Evolutionary conservation across 306 rosid species (phyloP).

Genomic region (Pterocarpus santalinus): DNA sequence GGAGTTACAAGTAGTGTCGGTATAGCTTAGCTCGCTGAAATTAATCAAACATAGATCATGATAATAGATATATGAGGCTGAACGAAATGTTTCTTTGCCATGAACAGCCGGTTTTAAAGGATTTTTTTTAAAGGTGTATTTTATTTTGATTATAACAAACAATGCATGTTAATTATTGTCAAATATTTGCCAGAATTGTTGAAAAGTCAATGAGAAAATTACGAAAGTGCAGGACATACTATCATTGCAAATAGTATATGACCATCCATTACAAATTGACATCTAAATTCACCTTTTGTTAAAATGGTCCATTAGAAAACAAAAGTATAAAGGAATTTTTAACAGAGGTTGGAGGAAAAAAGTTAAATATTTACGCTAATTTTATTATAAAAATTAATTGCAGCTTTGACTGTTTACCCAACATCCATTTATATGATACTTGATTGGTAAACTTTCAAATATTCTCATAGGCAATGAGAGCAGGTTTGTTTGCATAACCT

Average conservation of each 20-base stretch:
- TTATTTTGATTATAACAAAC: neutral
- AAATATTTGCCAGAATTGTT: neutral
- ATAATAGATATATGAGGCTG: neutral
- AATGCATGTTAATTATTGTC: neutral
- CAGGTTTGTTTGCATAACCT: too few relatives aligned
- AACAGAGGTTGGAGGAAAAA: neutral
- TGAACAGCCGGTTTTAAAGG: neutral
- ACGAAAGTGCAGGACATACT: conserved; percentile 14
- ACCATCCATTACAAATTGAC: conserved; percentile 34
- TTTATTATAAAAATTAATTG: conserved; percentile 1
- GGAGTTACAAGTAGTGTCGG: neutral
- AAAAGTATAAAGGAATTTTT: neutral
- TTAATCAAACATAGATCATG: neutral
- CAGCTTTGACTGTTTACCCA: neutral
- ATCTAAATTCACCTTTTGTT: conserved; percentile 22
- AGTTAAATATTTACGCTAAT: neutral
- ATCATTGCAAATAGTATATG: conserved; percentile 30
- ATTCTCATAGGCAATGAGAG: too few relatives aligned
- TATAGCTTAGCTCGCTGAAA: neutral
- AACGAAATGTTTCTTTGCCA: neutral
- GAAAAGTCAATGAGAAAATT: conserved; percentile 11
- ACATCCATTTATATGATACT: neutral
- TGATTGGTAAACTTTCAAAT: too few relatives aligned
- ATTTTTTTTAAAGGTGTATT: neutral
- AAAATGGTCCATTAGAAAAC: neutral